Percentiles rank a stretch among this genome's conserved stretches.
Evolutionary conservation across 2,329 filamentous ascomycete genomes (phyloP).

Genomic region (Colletotrichum sp.): DNA sequence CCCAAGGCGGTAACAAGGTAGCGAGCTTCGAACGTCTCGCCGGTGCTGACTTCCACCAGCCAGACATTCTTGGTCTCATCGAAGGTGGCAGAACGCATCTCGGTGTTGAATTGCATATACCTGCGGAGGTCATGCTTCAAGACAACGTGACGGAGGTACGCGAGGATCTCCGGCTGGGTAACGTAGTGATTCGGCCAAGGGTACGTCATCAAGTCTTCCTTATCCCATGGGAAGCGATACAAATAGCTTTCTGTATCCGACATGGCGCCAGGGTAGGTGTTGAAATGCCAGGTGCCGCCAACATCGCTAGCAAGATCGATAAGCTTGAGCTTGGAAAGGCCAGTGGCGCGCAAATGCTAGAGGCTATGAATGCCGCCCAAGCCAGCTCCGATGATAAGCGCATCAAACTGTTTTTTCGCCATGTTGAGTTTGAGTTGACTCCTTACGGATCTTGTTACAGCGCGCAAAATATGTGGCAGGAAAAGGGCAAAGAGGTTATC

Average conservation of each 20-base stretch:
- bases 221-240: constrained; percentile 6
- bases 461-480: background rate
- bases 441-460: background rate
- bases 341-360: background rate
- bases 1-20: background rate
- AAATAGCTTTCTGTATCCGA: background rate
- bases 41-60: background rate
- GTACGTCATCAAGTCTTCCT: constrained; percentile 9
- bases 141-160: background rate
- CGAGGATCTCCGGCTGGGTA: constrained; percentile 8
- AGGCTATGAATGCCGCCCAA: background rate
- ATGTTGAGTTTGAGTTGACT: background rate
- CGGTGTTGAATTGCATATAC: background rate
- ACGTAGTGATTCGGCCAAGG: constrained; percentile 4
- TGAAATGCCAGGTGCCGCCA: constrained; percentile 27
- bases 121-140: background rate
- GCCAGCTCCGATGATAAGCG: background rate
- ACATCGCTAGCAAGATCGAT: constrained; percentile 26
- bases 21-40: background rate
- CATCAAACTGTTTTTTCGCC: background rate
- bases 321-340: background rate
- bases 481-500: background rate
- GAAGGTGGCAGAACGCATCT: background rate
- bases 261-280: constrained; percentile 23
- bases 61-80: background rate